Conservation (phyloP, 129 eudicot genomes). For the Centella asiatica region DNA sequence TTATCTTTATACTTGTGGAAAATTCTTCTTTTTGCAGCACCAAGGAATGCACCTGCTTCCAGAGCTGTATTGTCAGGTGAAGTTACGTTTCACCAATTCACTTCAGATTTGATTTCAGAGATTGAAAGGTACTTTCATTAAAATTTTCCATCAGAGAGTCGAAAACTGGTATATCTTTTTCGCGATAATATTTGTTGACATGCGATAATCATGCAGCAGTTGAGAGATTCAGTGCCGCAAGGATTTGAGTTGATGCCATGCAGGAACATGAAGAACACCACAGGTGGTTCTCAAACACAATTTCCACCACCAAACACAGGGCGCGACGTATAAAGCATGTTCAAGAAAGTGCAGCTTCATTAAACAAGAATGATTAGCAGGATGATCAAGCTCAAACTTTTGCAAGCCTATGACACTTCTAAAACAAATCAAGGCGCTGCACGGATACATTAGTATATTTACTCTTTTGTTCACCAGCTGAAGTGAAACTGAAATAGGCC, state of each 20-base stretch:
- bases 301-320: too few relatives aligned
- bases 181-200: neutral
- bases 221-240: conserved; percentile 17
- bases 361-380: neutral
- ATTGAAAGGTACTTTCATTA: conserved; percentile 92
- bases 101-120: conserved; percentile 49
- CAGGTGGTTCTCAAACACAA: neutral
- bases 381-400: too few relatives aligned
- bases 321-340: neutral
- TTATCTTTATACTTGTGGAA: neutral
- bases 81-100: conserved; percentile 40
- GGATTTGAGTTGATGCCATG: conserved; percentile 45
- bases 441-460: too few relatives aligned
- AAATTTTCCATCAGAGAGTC: too few relatives aligned
- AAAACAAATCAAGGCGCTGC: too few relatives aligned
- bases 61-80: conserved; percentile 23
- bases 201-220: conserved; percentile 27
- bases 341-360: conserved; percentile 2
- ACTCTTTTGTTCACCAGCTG: too few relatives aligned
- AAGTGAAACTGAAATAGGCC: too few relatives aligned
- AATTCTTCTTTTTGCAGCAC: conserved; percentile 36
- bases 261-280: conserved; percentile 19
- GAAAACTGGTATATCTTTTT: too few relatives aligned
- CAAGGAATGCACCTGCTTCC: conserved; percentile 47
- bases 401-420: too few relatives aligned